Percentiles rank a stretch among this genome's conserved stretches.
phyloP scores from a whole-genome alignment of 2,329 filamentous ascomycete genomes.

The Verticillium nubilum region DNA sequence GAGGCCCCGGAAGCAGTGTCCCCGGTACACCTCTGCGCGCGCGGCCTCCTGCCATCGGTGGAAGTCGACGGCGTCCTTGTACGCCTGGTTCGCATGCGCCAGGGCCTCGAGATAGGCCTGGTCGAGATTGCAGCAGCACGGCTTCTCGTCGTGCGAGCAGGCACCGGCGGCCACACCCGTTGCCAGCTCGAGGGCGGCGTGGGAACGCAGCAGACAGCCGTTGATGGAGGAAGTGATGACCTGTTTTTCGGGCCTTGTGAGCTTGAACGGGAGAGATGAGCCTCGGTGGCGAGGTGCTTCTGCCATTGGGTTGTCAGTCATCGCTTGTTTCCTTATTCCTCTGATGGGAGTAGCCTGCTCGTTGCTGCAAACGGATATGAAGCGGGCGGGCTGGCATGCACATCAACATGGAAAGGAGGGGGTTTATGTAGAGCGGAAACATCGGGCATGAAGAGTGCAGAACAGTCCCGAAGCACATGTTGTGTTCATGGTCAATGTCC shows the following conservation, averaged over 20 bases:
- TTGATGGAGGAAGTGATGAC: not conserved
- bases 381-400: not conserved
- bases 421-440: not conserved
- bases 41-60: conserved; percentile 12
- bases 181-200: not conserved
- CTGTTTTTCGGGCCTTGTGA: not conserved
- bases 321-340: not conserved
- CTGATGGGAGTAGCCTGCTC: not conserved
- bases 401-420: not conserved
- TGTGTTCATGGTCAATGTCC: not conserved
- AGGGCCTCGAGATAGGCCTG: conserved; percentile 10
- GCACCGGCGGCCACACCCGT: not conserved
- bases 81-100: conserved; percentile 12
- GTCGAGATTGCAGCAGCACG: not conserved
- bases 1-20: conserved; percentile 16
- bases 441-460: not conserved
- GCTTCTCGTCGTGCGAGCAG: not conserved
- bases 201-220: not conserved
- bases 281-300: not conserved
- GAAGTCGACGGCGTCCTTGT: conserved; percentile 9
- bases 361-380: not conserved
- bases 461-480: not conserved
- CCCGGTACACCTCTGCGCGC: conserved; percentile 15
- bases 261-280: not conserved
- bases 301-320: not conserved